Evolutionary conservation across 257 asterid species (phyloP), one percentile per base, ranked within the genome.

Genomic region (Solanum corneliomulleri): DNA sequence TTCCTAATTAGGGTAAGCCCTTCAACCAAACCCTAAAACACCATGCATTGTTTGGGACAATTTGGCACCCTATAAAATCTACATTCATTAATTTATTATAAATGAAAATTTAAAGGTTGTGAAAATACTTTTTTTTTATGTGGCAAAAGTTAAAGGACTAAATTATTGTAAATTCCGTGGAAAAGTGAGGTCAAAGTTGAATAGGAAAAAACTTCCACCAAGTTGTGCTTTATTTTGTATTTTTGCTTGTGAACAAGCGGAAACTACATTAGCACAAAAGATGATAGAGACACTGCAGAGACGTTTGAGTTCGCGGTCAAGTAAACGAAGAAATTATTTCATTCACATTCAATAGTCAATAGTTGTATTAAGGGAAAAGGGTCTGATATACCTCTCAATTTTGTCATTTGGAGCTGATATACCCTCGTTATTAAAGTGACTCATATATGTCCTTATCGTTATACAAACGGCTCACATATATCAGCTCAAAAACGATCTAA

Each of bases 11-110:
- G 64, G 52, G 7, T 68, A 84, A 86, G 47, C 58, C 71, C 68
- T 58, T 69, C 86, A 39, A 74, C 88, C 90, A 68, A 58, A 58
- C 87, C 25, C 44, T 64, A 49, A 76, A 41, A 47, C 68, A 35
- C 21, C 31, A 52, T 16, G 78, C 83, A 80, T 86, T 82, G 85
- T 77, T 52, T 88, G 88, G 86, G 88, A 42, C 75, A 60, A 85
- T 72, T 77, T 81, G 69, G 68, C 42, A 80, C 44, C 85, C 85
- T 80, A 80, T 47, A 80, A 80, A 27, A 16, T 80, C 44, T 47
- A 47, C 29, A 25, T 23, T 80, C 52, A 66, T 80, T 70, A 49
- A 16, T 16, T 52, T 52, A 52, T 16, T 6, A 47, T 56, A 37
- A 47, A 85, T 70, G 1, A 31, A 31, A 45, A 64, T 35, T 64